Conservation (phyloP, 306 rosid species). For the Alnus rubra region DNA sequence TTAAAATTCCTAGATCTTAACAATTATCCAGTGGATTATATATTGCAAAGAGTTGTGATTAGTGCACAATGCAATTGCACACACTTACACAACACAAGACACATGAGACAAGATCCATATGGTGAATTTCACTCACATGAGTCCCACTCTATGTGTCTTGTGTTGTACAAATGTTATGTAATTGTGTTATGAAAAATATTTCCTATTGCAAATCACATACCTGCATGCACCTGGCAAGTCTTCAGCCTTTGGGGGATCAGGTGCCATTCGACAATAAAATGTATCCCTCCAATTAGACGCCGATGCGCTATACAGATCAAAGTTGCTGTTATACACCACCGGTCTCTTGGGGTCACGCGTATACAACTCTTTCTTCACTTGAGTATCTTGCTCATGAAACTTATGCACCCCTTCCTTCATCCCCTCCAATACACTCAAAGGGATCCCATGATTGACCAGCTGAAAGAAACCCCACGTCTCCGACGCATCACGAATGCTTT, state of each 20-base stretch:
- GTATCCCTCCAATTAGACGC: constrained; percentile 53
- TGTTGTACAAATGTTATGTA: too few relatives aligned
- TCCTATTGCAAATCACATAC: constrained; percentile 8
- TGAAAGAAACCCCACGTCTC: constrained; percentile 55
- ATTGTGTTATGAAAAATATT: too few relatives aligned
- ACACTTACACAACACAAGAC: too few relatives aligned
- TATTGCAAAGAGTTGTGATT: too few relatives aligned
- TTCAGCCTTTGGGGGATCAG: constrained; percentile 31
- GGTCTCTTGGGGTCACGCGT: constrained; percentile 16
- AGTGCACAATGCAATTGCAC: too few relatives aligned
- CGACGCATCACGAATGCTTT: constrained; percentile 34
- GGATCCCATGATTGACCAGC: constrained; percentile 49
- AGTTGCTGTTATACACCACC: constrained; percentile 32
- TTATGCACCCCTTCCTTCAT: constrained; percentile 32
- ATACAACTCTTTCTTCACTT: constrained; percentile 37
- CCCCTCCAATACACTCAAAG: constrained; percentile 26
- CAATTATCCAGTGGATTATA: too few relatives aligned
- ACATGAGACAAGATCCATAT: too few relatives aligned
- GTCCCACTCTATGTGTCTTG: too few relatives aligned
- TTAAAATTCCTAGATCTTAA: too few relatives aligned
- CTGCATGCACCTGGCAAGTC: constrained; percentile 26
- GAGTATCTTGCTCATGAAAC: constrained; percentile 44
- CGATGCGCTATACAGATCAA: constrained; percentile 25
- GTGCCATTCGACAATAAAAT: constrained; percentile 14
- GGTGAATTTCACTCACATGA: too few relatives aligned